Percentiles rank a stretch among this genome's conserved stretches.
Evolutionary conservation across 2,329 filamentous ascomycete species (phyloP).

Genomic region (Gremmenia infestans): DNA sequence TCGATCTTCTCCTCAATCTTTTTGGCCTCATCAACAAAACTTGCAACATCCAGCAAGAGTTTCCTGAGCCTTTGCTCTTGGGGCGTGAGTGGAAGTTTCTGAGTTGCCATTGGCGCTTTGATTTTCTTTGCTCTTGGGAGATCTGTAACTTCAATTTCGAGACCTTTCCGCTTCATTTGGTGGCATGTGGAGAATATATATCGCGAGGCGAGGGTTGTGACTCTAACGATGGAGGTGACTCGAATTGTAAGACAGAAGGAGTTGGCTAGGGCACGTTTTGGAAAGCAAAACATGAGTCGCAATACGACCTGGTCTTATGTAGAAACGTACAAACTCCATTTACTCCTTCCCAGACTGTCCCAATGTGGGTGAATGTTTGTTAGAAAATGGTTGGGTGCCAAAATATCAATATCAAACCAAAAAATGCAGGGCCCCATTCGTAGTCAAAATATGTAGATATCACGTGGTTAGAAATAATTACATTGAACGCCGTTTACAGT

Average conservation of each 20-base stretch:
- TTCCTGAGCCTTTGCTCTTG: constrained; percentile 67
- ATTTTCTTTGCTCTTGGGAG: constrained; percentile 13
- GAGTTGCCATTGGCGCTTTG: constrained; percentile 20
- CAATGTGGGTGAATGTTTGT: too few species aligned
- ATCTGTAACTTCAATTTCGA: constrained; percentile 28
- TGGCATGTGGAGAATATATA: constrained; percentile 14
- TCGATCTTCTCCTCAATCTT: constrained; percentile 51
- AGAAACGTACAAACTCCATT: too few species aligned
- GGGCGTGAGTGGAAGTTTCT: constrained; percentile 53
- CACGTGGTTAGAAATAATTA: too few species aligned
- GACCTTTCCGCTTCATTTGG: constrained; percentile 30
- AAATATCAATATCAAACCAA: too few species aligned
- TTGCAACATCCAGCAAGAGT: constrained; percentile 79
- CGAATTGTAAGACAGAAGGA: constrained; percentile 9
- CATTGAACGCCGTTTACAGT: too few species aligned
- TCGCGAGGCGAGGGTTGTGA: constrained; percentile 7
- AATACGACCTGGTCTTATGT: background rate
- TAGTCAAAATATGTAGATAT: too few species aligned
- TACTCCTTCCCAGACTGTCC: too few species aligned
- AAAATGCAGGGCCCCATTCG: too few species aligned
- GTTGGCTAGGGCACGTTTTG: constrained; percentile 1
- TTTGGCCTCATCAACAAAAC: constrained; percentile 54
- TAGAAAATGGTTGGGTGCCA: too few species aligned
- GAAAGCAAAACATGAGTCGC: background rate
- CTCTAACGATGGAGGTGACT: constrained; percentile 15